Conservation (phyloP, 345 rosid genomes). For the Raphanus sativus region DNA sequence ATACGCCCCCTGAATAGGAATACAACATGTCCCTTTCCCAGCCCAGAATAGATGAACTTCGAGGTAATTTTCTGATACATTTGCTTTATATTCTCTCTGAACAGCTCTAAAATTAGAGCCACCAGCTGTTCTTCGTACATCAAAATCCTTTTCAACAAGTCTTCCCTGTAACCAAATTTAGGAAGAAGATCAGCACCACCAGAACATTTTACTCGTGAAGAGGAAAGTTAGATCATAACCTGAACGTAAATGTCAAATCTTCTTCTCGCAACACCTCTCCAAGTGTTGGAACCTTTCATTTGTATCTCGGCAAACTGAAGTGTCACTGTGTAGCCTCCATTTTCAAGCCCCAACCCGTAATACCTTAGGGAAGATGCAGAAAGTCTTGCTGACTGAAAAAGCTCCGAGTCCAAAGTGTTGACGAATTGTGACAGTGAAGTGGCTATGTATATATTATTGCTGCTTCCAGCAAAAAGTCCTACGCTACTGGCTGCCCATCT, state of each 20-base stretch:
- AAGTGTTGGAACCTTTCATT: conserved; percentile 12
- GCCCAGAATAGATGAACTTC: conserved; percentile 44
- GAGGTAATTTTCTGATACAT: conserved; percentile 38
- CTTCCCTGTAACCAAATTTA: conserved; percentile 38
- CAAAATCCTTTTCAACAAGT: conserved; percentile 51
- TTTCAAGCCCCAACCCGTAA: conserved; percentile 42
- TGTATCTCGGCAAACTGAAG: conserved; percentile 37
- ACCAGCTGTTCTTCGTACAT: conserved; percentile 44
- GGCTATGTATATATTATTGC: conserved; percentile 23
- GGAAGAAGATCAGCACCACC: not conserved
- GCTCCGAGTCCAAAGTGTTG: conserved; percentile 42
- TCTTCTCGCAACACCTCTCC: conserved; percentile 48
- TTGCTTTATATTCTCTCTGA: conserved; percentile 26
- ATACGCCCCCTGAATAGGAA: conserved; percentile 42
- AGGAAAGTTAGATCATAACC: conserved; percentile 25
- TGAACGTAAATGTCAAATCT: conserved; percentile 52
- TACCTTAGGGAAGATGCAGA: conserved; percentile 44
- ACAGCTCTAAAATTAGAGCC: conserved; percentile 39
- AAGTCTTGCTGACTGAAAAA: conserved; percentile 44
- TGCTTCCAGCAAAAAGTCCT: conserved; percentile 44
- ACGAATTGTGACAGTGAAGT: conserved; percentile 32
- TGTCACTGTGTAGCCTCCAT: conserved; percentile 28
- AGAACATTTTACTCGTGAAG: not conserved
- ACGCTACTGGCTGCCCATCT: conserved; percentile 64
- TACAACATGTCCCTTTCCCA: conserved; percentile 44